A percentile compares a stretch with the other conserved stretches of the same genome.
Conservation (phyloP, 2,329 filamentous ascomycete species). For the Exophiala calicioides region DNA sequence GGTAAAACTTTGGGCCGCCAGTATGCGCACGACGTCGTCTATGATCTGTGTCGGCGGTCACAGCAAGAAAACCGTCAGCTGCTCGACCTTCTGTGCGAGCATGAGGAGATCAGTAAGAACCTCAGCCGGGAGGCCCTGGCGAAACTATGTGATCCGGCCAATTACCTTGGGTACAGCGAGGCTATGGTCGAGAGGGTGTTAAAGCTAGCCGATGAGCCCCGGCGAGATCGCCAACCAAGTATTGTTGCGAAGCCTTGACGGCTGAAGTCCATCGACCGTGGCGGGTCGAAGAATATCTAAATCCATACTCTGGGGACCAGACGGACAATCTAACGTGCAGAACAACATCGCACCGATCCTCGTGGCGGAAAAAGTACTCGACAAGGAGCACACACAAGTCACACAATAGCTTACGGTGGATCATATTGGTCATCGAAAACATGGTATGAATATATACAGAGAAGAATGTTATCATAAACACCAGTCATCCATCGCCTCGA, state of each 20-base stretch:
- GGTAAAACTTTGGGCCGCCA: slow-evolving; percentile 54
- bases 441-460: too few relatives aligned
- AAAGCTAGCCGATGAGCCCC: slow-evolving; percentile 17
- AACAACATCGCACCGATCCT: too few relatives aligned
- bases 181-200: slow-evolving; percentile 40
- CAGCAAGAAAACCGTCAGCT: slow-evolving; percentile 47
- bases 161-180: slow-evolving; percentile 43
- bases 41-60: slow-evolving; percentile 54
- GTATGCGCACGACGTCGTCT: slow-evolving; percentile 59
- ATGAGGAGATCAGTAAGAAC: slow-evolving; percentile 46
- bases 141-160: slow-evolving; percentile 58
- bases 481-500: too few relatives aligned
- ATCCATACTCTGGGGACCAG: too few relatives aligned
- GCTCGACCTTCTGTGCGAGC: slow-evolving; percentile 47
- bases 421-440: too few relatives aligned
- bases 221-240: slow-evolving; percentile 9
- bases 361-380: too few relatives aligned
- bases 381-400: too few relatives aligned
- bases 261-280: slow-evolving; percentile 1
- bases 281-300: too few relatives aligned
- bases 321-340: too few relatives aligned
- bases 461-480: too few relatives aligned
- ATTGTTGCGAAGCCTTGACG: too few relatives aligned
- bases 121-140: slow-evolving; percentile 52
- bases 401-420: too few relatives aligned